Base-by-base conservation (phyloP, 2,329 filamentous ascomycete species). In the Aureobasidium mangrovei region DNA sequence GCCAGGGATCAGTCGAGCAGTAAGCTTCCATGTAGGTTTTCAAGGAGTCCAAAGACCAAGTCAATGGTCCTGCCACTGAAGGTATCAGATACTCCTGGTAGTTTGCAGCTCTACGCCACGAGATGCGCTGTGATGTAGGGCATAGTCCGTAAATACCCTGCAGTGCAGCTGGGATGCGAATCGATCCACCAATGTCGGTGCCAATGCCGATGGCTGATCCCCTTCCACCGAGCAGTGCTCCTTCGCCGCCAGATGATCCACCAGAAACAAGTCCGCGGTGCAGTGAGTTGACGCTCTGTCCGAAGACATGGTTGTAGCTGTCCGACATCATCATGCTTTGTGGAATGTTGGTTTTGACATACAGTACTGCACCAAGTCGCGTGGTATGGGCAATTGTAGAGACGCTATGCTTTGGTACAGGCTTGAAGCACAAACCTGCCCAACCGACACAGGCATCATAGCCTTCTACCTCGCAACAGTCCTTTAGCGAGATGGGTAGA, bases 241-340 rank as follows among this genome's bases (percentile, higher is more conserved):
- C 78, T 65, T 82, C 79, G 42, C 79, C 79, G 40, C 80, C 79
- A 5, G 75, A 77, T 3, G 73, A 77, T 2, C 79, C 79, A 4
- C 79, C 79, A 18, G 70, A 61, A 0, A 77, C 77, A 27, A 81
- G 62, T 1, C 67, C 70, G 1, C 67, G 69, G 61, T 82, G 80
- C 62, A 72, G 73, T 0, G 79, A 78, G 59, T 81, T 81, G 7
- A 74, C 70, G 0, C 79, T 82, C 0, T 71, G 67, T 2, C 77
- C 77, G 55, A 75, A 78, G 24, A 79, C 59, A 57, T 78, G 79
- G 47, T 63, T 75, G 53, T 66, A 70, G 2, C 75, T 77, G 60
- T 79, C 77, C 7, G 78, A 62, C 58, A 78, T 75, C 76, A 80
- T 79, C 44, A 79, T 60, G 8, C 71, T 74, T 61, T 81, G 78